Percentiles rank a stretch among this genome's conserved stretches.
phyloP scores from a whole-genome alignment of 495 filamentous ascomycete species.

The Oleoguttula mirabilis region DNA sequence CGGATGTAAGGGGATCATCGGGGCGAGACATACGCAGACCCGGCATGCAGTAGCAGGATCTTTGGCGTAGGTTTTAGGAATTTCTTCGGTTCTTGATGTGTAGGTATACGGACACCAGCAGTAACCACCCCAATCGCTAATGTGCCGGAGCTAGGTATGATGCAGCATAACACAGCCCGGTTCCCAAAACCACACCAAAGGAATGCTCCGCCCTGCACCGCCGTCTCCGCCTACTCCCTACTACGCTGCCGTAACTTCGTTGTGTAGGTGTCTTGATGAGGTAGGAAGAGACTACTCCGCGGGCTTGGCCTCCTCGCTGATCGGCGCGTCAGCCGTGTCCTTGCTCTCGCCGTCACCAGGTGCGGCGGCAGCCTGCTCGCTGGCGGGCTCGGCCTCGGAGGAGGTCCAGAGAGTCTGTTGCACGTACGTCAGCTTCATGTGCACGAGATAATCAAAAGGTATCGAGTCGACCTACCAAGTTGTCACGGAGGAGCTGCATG shows the following conservation, averaged over 20 bases:
- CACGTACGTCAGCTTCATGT: neutral
- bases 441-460: neutral
- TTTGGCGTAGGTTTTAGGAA: too few relatives aligned
- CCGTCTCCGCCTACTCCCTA: neutral
- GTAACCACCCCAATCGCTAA: too few relatives aligned
- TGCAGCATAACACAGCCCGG: too few relatives aligned
- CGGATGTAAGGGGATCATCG: too few relatives aligned
- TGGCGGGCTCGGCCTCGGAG: constrained; percentile 78
- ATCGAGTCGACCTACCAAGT: constrained; percentile 77
- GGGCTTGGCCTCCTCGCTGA: constrained; percentile 14
- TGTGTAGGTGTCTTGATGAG: neutral
- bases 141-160: too few relatives aligned
- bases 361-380: constrained; percentile 46
- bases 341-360: constrained; percentile 39
- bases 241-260: constrained; percentile 11
- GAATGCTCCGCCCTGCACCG: constrained; percentile 7
- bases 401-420: constrained; percentile 96
- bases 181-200: constrained; percentile 1
- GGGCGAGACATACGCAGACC: too few relatives aligned
- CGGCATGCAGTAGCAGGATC: too few relatives aligned
- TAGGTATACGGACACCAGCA: too few relatives aligned
- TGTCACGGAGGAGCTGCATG: constrained; percentile 98
- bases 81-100: too few relatives aligned
- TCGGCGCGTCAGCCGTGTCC: constrained; percentile 42
- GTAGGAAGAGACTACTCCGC: constrained; percentile 7